Conservation (phyloP, 345 rosid genomes). For the Turritis glabra region DNA sequence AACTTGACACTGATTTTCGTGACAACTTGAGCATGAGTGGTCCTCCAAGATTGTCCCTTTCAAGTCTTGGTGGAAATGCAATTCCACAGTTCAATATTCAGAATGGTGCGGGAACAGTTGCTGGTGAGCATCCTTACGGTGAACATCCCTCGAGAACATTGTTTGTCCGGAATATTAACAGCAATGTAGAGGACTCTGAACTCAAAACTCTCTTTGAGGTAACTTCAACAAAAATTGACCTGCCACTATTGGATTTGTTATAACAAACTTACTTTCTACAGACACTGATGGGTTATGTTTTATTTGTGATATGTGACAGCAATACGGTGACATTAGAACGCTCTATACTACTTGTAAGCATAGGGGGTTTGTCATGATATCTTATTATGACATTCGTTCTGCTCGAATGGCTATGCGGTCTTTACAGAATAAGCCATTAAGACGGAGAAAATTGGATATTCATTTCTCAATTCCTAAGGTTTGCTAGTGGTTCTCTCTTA, state of each 20-base stretch:
- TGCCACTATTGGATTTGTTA: neutral
- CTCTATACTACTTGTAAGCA: conserved; percentile 83
- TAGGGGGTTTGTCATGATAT: conserved; percentile 91
- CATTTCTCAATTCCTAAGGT: conserved; percentile 95
- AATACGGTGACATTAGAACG: conserved; percentile 82
- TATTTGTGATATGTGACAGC: conserved; percentile 46
- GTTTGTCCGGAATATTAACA: conserved; percentile 79
- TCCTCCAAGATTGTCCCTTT: conserved; percentile 54
- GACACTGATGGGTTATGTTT: conserved; percentile 19
- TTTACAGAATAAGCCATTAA: conserved; percentile 73
- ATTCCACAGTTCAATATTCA: conserved; percentile 45
- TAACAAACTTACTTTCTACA: neutral
- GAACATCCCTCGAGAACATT: conserved; percentile 88
- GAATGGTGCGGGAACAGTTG: conserved; percentile 63
- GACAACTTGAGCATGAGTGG: conserved; percentile 52
- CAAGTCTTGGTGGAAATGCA: conserved; percentile 58
- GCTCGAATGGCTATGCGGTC: conserved; percentile 84
- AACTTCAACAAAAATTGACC: neutral
- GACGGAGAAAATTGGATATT: conserved; percentile 83
- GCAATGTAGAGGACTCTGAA: conserved; percentile 80
- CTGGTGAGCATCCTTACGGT: conserved; percentile 84
- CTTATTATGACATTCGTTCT: conserved; percentile 82
- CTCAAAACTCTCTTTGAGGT: conserved; percentile 75
- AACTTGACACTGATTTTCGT: conserved; percentile 54
- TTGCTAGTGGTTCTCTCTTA: neutral